phyloP scores from a whole-genome alignment of 805 yeast genomes.

The Teunomyces stri region DNA sequence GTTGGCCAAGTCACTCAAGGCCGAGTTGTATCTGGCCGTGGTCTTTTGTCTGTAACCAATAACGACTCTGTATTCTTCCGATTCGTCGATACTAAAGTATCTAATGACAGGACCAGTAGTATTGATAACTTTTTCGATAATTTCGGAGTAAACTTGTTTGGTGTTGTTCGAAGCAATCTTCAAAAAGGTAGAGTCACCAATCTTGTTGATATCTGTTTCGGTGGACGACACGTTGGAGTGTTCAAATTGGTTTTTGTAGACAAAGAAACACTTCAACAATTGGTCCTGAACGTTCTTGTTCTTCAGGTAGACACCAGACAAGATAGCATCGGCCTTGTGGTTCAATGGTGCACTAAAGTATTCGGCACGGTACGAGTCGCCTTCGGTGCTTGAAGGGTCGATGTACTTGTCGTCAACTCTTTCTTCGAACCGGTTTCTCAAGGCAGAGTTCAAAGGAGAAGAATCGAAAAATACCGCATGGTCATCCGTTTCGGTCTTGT shows the following conservation, averaged over 20 bases:
- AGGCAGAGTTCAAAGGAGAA: slow-evolving; percentile 29
- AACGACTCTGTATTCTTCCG: slow-evolving; percentile 81
- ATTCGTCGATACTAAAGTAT: slow-evolving; percentile 74
- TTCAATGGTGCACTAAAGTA: slow-evolving; percentile 68
- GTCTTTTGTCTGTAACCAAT: slow-evolving; percentile 85
- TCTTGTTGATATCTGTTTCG: slow-evolving; percentile 56
- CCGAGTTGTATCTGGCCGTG: slow-evolving; percentile 83
- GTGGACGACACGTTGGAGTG: slow-evolving; percentile 18
- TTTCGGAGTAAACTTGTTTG: slow-evolving; percentile 68
- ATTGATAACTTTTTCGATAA: slow-evolving; percentile 63
- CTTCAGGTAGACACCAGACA: slow-evolving; percentile 36
- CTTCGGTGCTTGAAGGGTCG: slow-evolving; percentile 44
- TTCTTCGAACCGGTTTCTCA: slow-evolving; percentile 57
- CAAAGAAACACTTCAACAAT: slow-evolving; percentile 71
- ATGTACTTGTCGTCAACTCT: slow-evolving; percentile 80
- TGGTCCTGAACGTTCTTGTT: slow-evolving; percentile 40
- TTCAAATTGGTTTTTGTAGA: slow-evolving; percentile 60
- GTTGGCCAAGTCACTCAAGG: slow-evolving; percentile 80
- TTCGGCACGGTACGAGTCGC: slow-evolving; percentile 65
- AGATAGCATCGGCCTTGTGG: slow-evolving; percentile 44
- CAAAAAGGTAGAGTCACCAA: slow-evolving; percentile 77
- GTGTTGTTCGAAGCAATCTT: slow-evolving; percentile 79
- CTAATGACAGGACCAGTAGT: slow-evolving; percentile 93
- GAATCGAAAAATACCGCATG: slow-evolving; percentile 93
- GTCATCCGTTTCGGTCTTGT: slow-evolving; percentile 74